Evolutionary conservation across 2,329 filamentous ascomycete species (phyloP), one percentile per base, ranked within the genome.

Genomic region (Paramyrothecium roridum): DNA sequence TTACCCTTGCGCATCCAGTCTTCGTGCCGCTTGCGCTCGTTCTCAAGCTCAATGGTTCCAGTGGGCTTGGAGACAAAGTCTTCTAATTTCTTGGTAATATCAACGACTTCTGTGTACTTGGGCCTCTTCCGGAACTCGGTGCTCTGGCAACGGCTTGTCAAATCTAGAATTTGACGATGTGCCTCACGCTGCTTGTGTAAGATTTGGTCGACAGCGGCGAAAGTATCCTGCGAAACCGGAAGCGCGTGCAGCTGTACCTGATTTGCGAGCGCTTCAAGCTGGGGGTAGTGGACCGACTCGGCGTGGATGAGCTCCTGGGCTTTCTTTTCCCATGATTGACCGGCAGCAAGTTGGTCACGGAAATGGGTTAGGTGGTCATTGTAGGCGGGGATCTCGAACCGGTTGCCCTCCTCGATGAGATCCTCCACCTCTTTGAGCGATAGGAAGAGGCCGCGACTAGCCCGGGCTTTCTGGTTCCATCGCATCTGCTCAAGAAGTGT

Each of bases 1-100:
- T 99, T 99, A 52, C 95, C 95, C 66, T 91, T 91, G 33, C 95
- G 85, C 93, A 99, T 99, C 95, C 95, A 99, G 70, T 99, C 95
- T 69, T 99, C 95, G 62, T 98, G 95, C 8, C 91, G 86, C 68
- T 95, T 96, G 61, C 95, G 89, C 70, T 98, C 92, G 60, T 91
- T 93, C 68, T 99, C 95, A 4, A 99, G 82, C 65, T 99, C 95
- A 34, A 96, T 82, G 0, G 93, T 96, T 2, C 95, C 95, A 45
- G 84, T 84, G 0, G 95, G 95, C 67, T 97, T 97, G 59, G 91
- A 96, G 64, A 96, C 96, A 11, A 98, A 81, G 53, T 95, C 91
- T 56, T 91, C 89, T 13, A 99, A 76, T 57, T 88, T 88, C 65
- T 93, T 91, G 78, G 95, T 91, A 11, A 97, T 87, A 48, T 96